These are phyloP conservation scores for Kandelia obovata DNA, from an alignment of 345 rosid species.

Conservation along the genomic window DNA sequence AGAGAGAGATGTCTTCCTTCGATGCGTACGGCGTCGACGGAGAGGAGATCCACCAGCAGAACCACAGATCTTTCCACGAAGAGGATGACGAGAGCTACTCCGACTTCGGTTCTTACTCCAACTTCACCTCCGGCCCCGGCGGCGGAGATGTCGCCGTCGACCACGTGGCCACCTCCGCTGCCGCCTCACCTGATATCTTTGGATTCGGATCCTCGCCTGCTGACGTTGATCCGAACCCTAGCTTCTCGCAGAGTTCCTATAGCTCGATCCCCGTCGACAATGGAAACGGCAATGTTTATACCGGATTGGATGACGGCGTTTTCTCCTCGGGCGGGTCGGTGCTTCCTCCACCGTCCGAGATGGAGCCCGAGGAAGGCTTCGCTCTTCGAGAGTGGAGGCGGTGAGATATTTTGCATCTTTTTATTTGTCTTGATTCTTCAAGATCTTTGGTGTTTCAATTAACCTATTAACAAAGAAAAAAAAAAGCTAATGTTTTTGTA, in stretches of 20 bases:
- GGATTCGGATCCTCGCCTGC: slow-evolving; percentile 38
- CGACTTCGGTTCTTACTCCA: slow-evolving; percentile 36
- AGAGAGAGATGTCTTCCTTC: slow-evolving; percentile 39
- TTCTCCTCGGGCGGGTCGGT: slow-evolving; percentile 61
- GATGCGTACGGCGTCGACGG: slow-evolving; percentile 45
- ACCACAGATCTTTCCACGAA: slow-evolving; percentile 37
- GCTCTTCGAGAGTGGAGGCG: slow-evolving; percentile 81
- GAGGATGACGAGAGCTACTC: slow-evolving; percentile 52
- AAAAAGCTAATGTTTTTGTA: not conserved
- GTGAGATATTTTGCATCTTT: slow-evolving; percentile 33
- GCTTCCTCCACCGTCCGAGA: slow-evolving; percentile 66
- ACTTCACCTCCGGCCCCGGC: slow-evolving; percentile 24
- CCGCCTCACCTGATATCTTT: slow-evolving; percentile 45
- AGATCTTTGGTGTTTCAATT: not conserved
- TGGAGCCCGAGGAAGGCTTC: slow-evolving; percentile 61
- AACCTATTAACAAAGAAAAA: not conserved
- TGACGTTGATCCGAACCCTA: slow-evolving; percentile 40
- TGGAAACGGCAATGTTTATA: slow-evolving; percentile 51
- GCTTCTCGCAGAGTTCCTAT: slow-evolving; percentile 47
- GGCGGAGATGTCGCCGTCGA: slow-evolving; percentile 44
- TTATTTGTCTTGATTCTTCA: slow-evolving; percentile 4
- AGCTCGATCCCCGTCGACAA: slow-evolving; percentile 43
- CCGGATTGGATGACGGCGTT: slow-evolving; percentile 27
- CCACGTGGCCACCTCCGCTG: slow-evolving; percentile 25
- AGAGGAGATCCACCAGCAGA: slow-evolving; percentile 30